A percentile compares a stretch with the other conserved stretches of the same genome.
Evolutionary conservation across 441 rosid genomes (phyloP).

Genomic region (Erysimum cheiri): DNA sequence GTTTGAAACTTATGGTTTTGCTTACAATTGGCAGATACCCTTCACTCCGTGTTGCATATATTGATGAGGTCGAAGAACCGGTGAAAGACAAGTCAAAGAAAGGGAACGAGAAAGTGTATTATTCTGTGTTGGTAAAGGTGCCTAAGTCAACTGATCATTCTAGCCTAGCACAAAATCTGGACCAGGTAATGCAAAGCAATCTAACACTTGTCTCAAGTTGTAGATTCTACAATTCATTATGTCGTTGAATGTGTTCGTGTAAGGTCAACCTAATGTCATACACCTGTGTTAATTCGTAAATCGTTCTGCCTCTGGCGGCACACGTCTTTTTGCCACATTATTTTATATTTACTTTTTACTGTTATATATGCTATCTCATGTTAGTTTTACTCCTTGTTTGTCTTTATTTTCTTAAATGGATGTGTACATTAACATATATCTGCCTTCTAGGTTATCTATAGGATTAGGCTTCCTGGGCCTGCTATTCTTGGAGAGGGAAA

Average conservation of each 20-base stretch:
- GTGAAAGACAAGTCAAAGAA: slow-evolving; percentile 74
- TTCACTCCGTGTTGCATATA: slow-evolving; percentile 97
- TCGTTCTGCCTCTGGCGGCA: slow-evolving; percentile 3
- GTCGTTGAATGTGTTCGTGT: background rate
- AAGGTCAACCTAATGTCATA: slow-evolving; percentile 5
- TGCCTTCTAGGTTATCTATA: slow-evolving; percentile 80
- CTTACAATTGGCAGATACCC: slow-evolving; percentile 71
- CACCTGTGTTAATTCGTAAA: slow-evolving; percentile 11
- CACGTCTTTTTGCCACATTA: background rate
- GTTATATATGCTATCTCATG: slow-evolving; percentile 16
- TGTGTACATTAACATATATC: background rate
- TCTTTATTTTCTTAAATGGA: slow-evolving; percentile 5
- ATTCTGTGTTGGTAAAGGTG: slow-evolving; percentile 87
- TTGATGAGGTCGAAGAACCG: slow-evolving; percentile 98
- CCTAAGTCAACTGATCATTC: slow-evolving; percentile 86
- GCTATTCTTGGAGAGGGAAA: slow-evolving; percentile 99
- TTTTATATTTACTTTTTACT: background rate
- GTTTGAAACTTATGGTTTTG: slow-evolving; percentile 24
- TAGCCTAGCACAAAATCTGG: slow-evolving; percentile 84
- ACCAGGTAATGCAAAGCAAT: slow-evolving; percentile 68
- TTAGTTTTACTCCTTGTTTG: slow-evolving; percentile 3
- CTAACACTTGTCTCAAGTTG: slow-evolving; percentile 10
- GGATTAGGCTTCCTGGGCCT: slow-evolving; percentile 97
- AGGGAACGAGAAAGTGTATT: slow-evolving; percentile 76
- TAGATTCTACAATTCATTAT: slow-evolving; percentile 19